Percentiles rank a stretch among this genome's conserved stretches.
Evolutionary conservation across 768 basidiomycete genomes (phyloP).

Genomic region (Xerocomus potaroensis): DNA sequence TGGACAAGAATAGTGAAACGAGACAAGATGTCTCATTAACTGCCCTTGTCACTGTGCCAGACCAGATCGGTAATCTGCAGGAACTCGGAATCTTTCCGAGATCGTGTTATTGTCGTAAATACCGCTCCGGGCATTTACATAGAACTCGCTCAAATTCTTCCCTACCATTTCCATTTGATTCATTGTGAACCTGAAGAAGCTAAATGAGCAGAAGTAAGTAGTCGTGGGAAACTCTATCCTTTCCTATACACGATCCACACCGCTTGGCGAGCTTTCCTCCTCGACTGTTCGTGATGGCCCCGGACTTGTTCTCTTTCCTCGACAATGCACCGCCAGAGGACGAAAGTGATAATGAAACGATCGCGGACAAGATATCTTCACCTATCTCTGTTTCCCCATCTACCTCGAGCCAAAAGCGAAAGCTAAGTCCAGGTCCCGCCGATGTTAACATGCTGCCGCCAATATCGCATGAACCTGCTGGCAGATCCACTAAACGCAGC

Average conservation of each 20-base stretch:
- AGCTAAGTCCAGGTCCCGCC: conserved; percentile 11
- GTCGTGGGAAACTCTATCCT: not conserved
- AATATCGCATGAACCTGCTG: conserved; percentile 27
- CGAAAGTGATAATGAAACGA: conserved; percentile 26
- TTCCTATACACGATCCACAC: too few relatives aligned
- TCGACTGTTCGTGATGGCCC: conserved; percentile 15
- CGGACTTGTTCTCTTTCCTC: conserved; percentile 32
- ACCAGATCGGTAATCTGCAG: not conserved
- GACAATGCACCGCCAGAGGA: conserved; percentile 17
- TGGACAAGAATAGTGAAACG: conserved; percentile 9
- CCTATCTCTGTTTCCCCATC: not conserved
- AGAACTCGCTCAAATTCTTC: not conserved
- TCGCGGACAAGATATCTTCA: not conserved
- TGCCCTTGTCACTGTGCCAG: conserved; percentile 6
- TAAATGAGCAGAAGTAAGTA: too few relatives aligned
- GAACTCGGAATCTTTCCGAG: conserved; percentile 2
- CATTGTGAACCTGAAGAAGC: too few relatives aligned
- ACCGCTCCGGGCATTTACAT: not conserved
- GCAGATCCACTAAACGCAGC: conserved; percentile 47
- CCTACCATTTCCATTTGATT: not conserved
- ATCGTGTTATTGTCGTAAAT: not conserved
- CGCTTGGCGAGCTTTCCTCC: not conserved
- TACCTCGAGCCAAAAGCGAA: conserved; percentile 21
- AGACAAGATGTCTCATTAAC: conserved; percentile 17
- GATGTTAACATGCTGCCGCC: conserved; percentile 5